Conservation (phyloP, 129 eudicot genomes). For the Daucus carota region DH1_v3.0 NC_030384.2:31405501-31406000, state of each 20-base stretch:
- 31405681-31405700: conserved; percentile 37
- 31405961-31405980: conserved; percentile 13
- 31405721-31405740: conserved; percentile 44
- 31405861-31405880: conserved; percentile 12
- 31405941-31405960: conserved; percentile 8
- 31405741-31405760: conserved; percentile 30
- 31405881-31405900: conserved; percentile 35
- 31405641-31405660: neutral
- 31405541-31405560: neutral
- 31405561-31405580: neutral
- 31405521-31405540: neutral
- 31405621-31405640: neutral
- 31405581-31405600: neutral
- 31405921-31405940: conserved; percentile 11
- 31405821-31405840: conserved; percentile 19
- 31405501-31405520: neutral
- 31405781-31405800: conserved; percentile 22
- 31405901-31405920: conserved; percentile 21
- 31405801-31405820: conserved; percentile 15
- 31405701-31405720: conserved; percentile 37
- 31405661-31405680: conserved; percentile 15
- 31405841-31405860: conserved; percentile 10
- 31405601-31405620: neutral
- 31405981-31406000: conserved; percentile 11
- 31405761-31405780: conserved; percentile 17